A percentile compares a stretch with the other conserved stretches of the same genome.
Conservation (phyloP, 2,329 filamentous ascomycete genomes). For the Colletotrichum brevisporum region DNA sequence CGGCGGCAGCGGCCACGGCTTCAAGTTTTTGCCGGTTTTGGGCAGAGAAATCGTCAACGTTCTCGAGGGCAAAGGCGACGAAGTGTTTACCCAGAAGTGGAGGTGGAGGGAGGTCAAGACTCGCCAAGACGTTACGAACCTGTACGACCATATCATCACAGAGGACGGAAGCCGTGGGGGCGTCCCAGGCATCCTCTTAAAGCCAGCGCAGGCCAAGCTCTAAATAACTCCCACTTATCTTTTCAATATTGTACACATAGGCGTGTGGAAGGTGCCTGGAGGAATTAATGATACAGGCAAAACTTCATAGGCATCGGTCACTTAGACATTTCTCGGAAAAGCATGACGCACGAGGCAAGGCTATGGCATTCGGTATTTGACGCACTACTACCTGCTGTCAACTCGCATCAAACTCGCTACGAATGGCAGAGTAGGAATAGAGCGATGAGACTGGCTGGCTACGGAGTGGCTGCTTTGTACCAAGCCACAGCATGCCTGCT, state of each 20-base stretch:
- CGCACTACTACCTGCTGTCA: slow-evolving; percentile 1
- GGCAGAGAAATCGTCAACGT: slow-evolving; percentile 73
- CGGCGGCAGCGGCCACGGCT: slow-evolving; percentile 75
- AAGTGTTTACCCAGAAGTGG: slow-evolving; percentile 71
- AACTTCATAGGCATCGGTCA: background rate
- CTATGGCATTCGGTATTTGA: slow-evolving; percentile 11
- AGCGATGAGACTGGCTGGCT: slow-evolving; percentile 16
- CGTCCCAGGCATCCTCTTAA: slow-evolving; percentile 59
- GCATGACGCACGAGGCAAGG: background rate
- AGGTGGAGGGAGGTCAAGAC: slow-evolving; percentile 72
- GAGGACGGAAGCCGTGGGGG: slow-evolving; percentile 69
- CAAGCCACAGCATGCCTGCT: background rate
- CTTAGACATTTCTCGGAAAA: too few relatives aligned
- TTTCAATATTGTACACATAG: background rate
- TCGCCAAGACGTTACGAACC: slow-evolving; percentile 52
- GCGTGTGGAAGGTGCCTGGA: background rate
- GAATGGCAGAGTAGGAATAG: slow-evolving; percentile 24
- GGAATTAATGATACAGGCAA: too few relatives aligned
- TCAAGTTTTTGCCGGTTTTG: slow-evolving; percentile 78
- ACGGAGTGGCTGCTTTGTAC: too few relatives aligned
- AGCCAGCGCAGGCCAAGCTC: slow-evolving; percentile 55
- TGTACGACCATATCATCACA: slow-evolving; percentile 59
- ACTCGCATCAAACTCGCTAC: slow-evolving; percentile 21
- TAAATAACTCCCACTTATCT: background rate
- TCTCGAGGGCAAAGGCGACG: slow-evolving; percentile 60